A percentile compares a stretch with the other conserved stretches of the same genome.
Conservation (phyloP, 768 basidiomycete genomes). For the Tubosaeta brunneosetosa region DNA sequence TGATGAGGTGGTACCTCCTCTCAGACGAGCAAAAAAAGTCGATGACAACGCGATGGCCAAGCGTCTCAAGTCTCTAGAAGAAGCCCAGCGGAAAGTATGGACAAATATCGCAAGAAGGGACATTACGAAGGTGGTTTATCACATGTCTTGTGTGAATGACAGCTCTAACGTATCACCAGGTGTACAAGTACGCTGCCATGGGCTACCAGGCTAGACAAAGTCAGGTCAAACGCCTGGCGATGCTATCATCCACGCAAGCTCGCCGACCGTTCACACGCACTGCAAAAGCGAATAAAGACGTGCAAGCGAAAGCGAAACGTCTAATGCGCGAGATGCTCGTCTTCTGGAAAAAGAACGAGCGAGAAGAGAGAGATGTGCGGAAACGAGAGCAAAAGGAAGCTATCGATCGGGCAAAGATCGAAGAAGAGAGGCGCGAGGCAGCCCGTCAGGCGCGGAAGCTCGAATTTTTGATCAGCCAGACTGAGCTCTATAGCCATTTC, state of each 20-base stretch:
- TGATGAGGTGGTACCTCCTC: conserved; percentile 61
- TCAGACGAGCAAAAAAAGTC: conserved; percentile 73
- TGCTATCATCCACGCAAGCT: conserved; percentile 70
- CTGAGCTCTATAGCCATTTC: conserved; percentile 98
- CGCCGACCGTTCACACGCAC: conserved; percentile 71
- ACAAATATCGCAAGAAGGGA: conserved; percentile 81
- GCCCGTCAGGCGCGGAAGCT: conserved; percentile 93
- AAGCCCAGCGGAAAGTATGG: conserved; percentile 86
- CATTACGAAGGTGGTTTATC: conserved; percentile 62
- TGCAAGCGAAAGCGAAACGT: conserved; percentile 79
- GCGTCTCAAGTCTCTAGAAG: conserved; percentile 73
- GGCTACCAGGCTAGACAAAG: conserved; percentile 63
- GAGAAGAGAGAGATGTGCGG: conserved; percentile 88
- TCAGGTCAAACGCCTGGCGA: conserved; percentile 73
- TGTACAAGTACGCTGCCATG: conserved; percentile 69
- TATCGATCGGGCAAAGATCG: conserved; percentile 76
- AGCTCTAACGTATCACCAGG: conserved; percentile 40
- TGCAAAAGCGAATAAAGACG: conserved; percentile 74
- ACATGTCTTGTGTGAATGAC: neutral
- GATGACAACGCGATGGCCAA: conserved; percentile 70
- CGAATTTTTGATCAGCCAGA: conserved; percentile 98
- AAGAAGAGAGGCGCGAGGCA: conserved; percentile 92
- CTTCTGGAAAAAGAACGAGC: conserved; percentile 98
- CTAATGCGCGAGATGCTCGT: conserved; percentile 95
- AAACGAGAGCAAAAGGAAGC: conserved; percentile 95